phyloP scores from a whole-genome alignment of 768 basidiomycete species.

The Calocybe cyanea region DNA sequence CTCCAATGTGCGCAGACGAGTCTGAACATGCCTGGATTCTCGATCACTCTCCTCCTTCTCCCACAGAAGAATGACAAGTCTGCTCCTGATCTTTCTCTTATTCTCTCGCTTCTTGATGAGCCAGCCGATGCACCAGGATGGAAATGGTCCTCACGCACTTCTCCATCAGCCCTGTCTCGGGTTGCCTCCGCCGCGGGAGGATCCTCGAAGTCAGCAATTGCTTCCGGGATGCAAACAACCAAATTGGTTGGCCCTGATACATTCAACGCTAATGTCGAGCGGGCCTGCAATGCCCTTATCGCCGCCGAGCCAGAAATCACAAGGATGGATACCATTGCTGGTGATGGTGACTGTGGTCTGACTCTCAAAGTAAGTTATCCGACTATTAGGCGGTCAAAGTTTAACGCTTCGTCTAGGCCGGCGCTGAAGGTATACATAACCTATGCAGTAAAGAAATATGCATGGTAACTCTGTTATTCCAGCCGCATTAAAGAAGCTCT shows the following conservation, averaged over 20 bases:
- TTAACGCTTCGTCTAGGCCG: constrained; percentile 40
- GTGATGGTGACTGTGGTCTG: constrained; percentile 73
- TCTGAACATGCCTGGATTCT: constrained; percentile 92
- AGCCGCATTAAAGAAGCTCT: constrained; percentile 62
- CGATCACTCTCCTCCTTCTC: constrained; percentile 76
- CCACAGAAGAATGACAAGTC: constrained; percentile 41
- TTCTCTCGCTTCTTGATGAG: constrained; percentile 72
- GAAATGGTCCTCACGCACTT: constrained; percentile 64
- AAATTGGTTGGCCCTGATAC: constrained; percentile 35
- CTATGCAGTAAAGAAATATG: neutral
- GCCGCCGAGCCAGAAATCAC: constrained; percentile 88
- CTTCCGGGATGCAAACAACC: constrained; percentile 13
- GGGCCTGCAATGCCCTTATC: constrained; percentile 65
- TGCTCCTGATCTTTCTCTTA: constrained; percentile 32
- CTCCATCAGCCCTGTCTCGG: constrained; percentile 28
- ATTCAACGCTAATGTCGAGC: constrained; percentile 53
- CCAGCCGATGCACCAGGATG: constrained; percentile 73
- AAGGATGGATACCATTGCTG: constrained; percentile 84
- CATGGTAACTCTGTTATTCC: constrained; percentile 1
- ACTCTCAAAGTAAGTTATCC: constrained; percentile 39
- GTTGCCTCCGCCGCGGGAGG: constrained; percentile 12
- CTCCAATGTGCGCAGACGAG: constrained; percentile 52
- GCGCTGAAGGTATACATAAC: constrained; percentile 55
- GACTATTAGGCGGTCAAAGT: no score
- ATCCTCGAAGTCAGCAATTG: constrained; percentile 5